phyloP scores from a whole-genome alignment of 1,284 basidiomycete species.

The Xerocomus nothofagi region DNA sequence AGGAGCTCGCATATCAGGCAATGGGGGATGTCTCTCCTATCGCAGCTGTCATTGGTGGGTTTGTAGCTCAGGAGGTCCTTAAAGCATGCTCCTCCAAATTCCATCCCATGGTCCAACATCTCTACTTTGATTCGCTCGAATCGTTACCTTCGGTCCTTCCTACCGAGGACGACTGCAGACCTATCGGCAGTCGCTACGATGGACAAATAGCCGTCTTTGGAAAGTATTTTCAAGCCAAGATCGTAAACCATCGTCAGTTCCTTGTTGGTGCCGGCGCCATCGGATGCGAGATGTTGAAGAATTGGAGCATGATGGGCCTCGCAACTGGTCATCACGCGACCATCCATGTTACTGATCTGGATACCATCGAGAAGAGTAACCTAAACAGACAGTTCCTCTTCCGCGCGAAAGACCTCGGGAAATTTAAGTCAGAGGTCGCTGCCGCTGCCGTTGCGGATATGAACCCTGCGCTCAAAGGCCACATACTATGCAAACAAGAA shows the following conservation, averaged over 20 bases:
- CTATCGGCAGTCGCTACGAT: constrained; percentile 86
- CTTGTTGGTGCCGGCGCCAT: constrained; percentile 98
- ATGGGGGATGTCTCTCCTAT: constrained; percentile 91
- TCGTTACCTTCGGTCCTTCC: constrained; percentile 80
- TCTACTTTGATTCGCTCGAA: constrained; percentile 98
- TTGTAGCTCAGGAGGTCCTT: constrained; percentile 97
- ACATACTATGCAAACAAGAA: constrained; percentile 90
- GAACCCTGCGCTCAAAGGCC: constrained; percentile 91
- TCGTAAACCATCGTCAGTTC: constrained; percentile 91
- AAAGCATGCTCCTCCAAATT: constrained; percentile 99
- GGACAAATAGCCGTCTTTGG: constrained; percentile 97
- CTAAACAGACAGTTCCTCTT: constrained; percentile 99
- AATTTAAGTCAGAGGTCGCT: constrained; percentile 97
- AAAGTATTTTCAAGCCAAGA: constrained; percentile 89
- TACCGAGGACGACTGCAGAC: constrained; percentile 84
- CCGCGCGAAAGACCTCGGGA: constrained; percentile 94
- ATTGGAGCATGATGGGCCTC: constrained; percentile 99
- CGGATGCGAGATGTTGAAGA: constrained; percentile 99
- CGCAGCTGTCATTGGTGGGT: constrained; percentile 94
- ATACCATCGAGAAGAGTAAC: constrained; percentile 99
- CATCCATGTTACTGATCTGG: constrained; percentile 96
- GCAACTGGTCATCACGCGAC: constrained; percentile 79
- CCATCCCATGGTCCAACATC: constrained; percentile 92
- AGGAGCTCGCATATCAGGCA: constrained; percentile 91
- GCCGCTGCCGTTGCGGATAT: constrained; percentile 92